These are phyloP conservation scores for Linaria vulgaris DNA, from an alignment of 257 asterid species.

Conservation along the genomic window DNA sequence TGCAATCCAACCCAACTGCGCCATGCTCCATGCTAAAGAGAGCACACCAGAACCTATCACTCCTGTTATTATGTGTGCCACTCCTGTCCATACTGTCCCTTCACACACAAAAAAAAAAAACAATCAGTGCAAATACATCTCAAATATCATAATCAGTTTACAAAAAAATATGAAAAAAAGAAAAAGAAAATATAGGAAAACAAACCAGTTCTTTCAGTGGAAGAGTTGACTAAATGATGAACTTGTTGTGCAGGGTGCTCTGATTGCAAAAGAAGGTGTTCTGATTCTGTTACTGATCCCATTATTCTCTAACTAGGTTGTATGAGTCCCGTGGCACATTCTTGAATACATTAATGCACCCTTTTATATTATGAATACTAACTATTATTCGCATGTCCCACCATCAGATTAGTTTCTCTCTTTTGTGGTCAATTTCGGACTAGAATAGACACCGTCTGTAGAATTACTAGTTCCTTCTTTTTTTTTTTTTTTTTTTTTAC, in stretches of 20 bases:
- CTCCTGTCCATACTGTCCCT: constrained; percentile 81
- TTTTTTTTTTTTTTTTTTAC: no score
- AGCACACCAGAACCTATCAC: constrained; percentile 84
- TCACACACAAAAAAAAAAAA: constrained; percentile 3
- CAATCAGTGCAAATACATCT: no score
- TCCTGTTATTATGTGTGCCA: constrained; percentile 82
- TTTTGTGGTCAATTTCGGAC: no score
- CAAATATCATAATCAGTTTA: no score
- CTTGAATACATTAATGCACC: no score
- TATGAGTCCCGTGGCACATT: no score
- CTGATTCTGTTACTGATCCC: constrained; percentile 22
- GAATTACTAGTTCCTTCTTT: no score
- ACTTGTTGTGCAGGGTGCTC: constrained; percentile 20
- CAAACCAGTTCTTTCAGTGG: constrained; percentile 39
- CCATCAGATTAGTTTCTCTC: no score
- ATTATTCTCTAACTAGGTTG: not conserved
- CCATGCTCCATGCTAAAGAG: constrained; percentile 76
- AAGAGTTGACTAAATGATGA: constrained; percentile 29
- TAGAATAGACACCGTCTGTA: no score
- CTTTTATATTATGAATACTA: no score
- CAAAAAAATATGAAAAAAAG: not conserved
- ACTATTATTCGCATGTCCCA: no score
- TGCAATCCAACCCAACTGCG: constrained; percentile 79
- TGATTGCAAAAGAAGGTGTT: constrained; percentile 39
- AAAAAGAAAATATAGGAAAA: not conserved